Evolutionary conservation across 306 rosid genomes (phyloP), one percentile per base, ranked within the genome.

Genomic region (Gastrolobium villosum): DNA sequence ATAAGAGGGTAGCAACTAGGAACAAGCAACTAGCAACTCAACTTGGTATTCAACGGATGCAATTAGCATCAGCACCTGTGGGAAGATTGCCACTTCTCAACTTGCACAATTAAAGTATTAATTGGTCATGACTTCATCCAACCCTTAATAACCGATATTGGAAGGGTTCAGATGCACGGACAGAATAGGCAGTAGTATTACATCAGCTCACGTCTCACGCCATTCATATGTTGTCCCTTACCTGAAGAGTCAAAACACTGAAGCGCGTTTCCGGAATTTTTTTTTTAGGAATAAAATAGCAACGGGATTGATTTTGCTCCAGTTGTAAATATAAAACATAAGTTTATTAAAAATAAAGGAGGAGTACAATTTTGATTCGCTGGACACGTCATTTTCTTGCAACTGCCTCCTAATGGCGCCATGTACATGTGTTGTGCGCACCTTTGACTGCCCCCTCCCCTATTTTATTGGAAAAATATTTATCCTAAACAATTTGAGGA

Each of bases 281-380:
- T 5, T 30, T 28, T 36, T 66, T 36, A 26, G 36, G 11, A 48
- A 10, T 45, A 69, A 36, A 78, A 48, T 65, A 69, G 52, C 60
- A 5, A 0, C 31, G 26, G 67, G 63, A 52, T 74, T 13, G 57
- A 83, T 73, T 74, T 74, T 78, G 68, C 55, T 50, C 85, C 83
- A 41, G 34, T 41, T 77, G 78, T 84, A 72, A 65, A 77, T 81
- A 78, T 52, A 10, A 41, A 68, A 35, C 2, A 4, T 6, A 1
- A 6, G 28, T 74, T 43, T 15, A 11, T 55, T 59, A 6, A 11
- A 14, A 70, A 76, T 15, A 72, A 70, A 52, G 40, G 67, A 60
- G 65, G 56, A 77, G 70, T n/a, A 15, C 78, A 78, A 77, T 72
- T 81, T 73, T 81, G 65, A 77, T 66, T 81, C 7, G 65, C 8